phyloP scores from a whole-genome alignment of 768 basidiomycete species.

The Porpolomopsis calyptriformis region DNA sequence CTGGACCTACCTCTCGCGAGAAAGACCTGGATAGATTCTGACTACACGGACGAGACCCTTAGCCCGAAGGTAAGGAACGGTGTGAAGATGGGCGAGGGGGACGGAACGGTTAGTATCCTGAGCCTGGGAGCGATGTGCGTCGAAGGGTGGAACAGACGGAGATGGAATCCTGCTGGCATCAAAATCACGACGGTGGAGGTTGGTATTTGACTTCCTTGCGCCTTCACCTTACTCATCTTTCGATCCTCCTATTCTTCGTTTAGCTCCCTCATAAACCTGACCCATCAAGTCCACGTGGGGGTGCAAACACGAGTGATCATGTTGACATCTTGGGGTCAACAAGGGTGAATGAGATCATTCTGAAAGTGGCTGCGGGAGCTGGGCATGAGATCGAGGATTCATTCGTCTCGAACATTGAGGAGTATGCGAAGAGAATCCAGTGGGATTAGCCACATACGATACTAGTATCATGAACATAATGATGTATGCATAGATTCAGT shows the following conservation, averaged over 20 bases:
- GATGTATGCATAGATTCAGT: no score
- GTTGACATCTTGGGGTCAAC: constrained; percentile 78
- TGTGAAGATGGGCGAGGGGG: constrained; percentile 89
- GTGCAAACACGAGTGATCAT: constrained; percentile 86
- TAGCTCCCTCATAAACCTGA: constrained; percentile 76
- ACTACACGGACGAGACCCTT: constrained; percentile 55
- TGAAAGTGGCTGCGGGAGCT: constrained; percentile 80
- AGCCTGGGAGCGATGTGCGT: constrained; percentile 94
- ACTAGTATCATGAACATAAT: no score
- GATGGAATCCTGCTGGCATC: constrained; percentile 92
- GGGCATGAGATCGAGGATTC: constrained; percentile 60
- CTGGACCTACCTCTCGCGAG: constrained; percentile 42
- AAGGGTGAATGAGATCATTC: constrained; percentile 77
- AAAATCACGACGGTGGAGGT: constrained; percentile 82
- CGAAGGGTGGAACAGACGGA: constrained; percentile 81
- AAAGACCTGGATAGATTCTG: constrained; percentile 81
- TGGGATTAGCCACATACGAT: constrained; percentile 50
- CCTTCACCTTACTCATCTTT: no score
- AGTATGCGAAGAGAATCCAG: constrained; percentile 60
- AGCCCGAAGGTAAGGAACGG: constrained; percentile 67
- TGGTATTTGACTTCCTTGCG: constrained; percentile 11
- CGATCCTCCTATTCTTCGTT: no score
- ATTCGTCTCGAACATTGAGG: constrained; percentile 67
- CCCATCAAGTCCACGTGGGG: constrained; percentile 68
- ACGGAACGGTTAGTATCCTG: constrained; percentile 82